Conservation (phyloP, 2,329 filamentous ascomycete species). For the Neofusicoccum ribis region DNA sequence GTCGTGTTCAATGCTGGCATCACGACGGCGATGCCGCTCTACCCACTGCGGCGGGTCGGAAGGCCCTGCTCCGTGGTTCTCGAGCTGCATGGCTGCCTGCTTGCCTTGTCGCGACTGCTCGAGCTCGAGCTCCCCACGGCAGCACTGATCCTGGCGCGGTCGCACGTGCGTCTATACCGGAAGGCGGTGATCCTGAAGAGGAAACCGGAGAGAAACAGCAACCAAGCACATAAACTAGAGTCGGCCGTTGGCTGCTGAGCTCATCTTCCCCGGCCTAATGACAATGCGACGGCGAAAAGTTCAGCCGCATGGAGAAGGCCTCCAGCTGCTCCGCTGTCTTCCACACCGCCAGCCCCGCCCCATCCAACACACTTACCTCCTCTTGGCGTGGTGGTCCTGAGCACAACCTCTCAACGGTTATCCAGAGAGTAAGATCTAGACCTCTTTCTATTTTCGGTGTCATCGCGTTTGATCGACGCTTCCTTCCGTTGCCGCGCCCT, state of each 20-base stretch:
- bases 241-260: slow-evolving; percentile 9
- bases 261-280: slow-evolving; percentile 2
- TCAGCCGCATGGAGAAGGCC: not conserved
- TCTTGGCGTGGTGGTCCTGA: not conserved
- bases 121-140: not conserved
- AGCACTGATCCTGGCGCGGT: not conserved
- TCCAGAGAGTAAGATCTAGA: slow-evolving; percentile 6
- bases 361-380: not conserved
- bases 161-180: not conserved
- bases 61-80: not conserved
- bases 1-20: not conserved
- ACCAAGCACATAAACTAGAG: not conserved
- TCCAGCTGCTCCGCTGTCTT: not conserved
- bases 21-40: not conserved
- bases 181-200: not conserved
- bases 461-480: slow-evolving; percentile 8
- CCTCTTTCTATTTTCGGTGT: slow-evolving; percentile 2
- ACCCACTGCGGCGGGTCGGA: not conserved
- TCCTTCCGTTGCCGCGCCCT: not conserved
- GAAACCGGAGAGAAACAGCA: not conserved
- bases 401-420: not conserved
- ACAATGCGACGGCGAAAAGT: not conserved
- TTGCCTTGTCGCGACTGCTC: not conserved
- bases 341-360: not conserved
- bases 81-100: not conserved